Percentiles rank a stretch among this genome's conserved stretches.
Evolutionary conservation across 805 yeast genomes (phyloP).

Genomic region (Yamadazyma philogaea): DNA sequence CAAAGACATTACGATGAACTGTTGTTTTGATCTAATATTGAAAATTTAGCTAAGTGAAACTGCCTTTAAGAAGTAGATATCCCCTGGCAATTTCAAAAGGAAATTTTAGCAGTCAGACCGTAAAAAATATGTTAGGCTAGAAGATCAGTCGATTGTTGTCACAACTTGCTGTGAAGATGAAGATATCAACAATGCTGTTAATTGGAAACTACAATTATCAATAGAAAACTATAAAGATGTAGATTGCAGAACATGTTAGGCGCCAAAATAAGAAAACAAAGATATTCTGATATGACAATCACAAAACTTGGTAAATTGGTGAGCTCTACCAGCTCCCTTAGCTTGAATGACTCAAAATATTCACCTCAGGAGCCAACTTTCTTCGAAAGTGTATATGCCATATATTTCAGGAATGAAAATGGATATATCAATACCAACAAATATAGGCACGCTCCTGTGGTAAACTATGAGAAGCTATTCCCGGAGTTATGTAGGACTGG

Average conservation of each 20-base stretch:
- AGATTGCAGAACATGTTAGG: conserved; percentile 1
- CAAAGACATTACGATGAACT: not conserved
- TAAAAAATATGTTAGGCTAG: too few relatives aligned
- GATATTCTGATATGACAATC: conserved; percentile 1
- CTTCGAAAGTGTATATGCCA: conserved; percentile 10
- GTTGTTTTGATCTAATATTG: too few relatives aligned
- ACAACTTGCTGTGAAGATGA: not conserved
- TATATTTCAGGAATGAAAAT: conserved; percentile 12
- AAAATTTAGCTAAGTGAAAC: too few relatives aligned
- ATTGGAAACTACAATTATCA: not conserved
- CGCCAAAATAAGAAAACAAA: not conserved
- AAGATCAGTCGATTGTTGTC: too few relatives aligned
- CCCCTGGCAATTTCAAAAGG: not conserved
- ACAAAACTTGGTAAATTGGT: conserved; percentile 2
- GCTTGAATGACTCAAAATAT: conserved; percentile 1
- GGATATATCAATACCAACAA: conserved; percentile 2
- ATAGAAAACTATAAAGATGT: not conserved
- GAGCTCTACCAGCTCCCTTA: conserved; percentile 9
- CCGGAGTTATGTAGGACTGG: not conserved
- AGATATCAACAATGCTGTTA: not conserved
- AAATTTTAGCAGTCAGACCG: too few relatives aligned
- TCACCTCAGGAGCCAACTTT: conserved; percentile 7
- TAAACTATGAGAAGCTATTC: conserved; percentile 2
- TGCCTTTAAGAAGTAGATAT: not conserved
- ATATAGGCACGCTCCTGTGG: conserved; percentile 4